A percentile compares a stretch with the other conserved stretches of the same genome.
These are phyloP conservation scores for Candida rishiriensis DNA, from an alignment of 805 yeast genomes.

Conservation along the genomic window DNA sequence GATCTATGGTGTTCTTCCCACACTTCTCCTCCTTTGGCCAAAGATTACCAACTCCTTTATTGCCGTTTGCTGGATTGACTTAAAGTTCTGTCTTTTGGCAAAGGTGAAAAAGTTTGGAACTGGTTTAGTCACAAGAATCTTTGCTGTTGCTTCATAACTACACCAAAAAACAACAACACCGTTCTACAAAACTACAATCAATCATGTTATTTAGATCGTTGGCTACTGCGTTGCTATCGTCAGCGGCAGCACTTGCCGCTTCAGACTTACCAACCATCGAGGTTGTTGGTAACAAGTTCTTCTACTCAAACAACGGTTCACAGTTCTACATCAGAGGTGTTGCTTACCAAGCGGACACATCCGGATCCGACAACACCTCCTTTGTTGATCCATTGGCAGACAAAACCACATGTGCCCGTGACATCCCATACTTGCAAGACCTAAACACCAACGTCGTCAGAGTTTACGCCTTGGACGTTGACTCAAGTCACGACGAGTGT, in stretches of 20 bases:
- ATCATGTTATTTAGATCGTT: slow-evolving; percentile 26
- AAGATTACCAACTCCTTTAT: no score
- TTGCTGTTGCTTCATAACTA: no score
- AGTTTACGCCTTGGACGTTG: slow-evolving; percentile 69
- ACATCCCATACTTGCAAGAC: slow-evolving; percentile 62
- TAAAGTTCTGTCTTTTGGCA: no score
- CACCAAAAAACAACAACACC: no score
- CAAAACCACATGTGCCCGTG: slow-evolving; percentile 57
- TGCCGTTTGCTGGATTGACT: no score
- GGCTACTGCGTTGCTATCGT: slow-evolving; percentile 15
- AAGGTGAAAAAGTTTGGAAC: no score
- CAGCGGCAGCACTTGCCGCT: slow-evolving; percentile 28
- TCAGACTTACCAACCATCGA: slow-evolving; percentile 58
- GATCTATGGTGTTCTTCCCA: no score
- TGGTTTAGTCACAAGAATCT: no score
- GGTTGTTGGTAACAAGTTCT: slow-evolving; percentile 73
- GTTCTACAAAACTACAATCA: slow-evolving; percentile 13
- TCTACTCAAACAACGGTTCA: slow-evolving; percentile 70
- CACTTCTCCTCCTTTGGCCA: no score
- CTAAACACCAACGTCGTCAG: slow-evolving; percentile 66
- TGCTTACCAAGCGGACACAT: slow-evolving; percentile 72
- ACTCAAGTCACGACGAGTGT: slow-evolving; percentile 63
- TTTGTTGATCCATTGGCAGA: slow-evolving; percentile 74
- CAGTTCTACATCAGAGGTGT: slow-evolving; percentile 75
- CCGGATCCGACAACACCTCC: slow-evolving; percentile 40